Evolutionary conservation across 2,329 filamentous ascomycete species (phyloP), one percentile per base, ranked within the genome.

Genomic region (Akanthomyces lecanii): DNA sequence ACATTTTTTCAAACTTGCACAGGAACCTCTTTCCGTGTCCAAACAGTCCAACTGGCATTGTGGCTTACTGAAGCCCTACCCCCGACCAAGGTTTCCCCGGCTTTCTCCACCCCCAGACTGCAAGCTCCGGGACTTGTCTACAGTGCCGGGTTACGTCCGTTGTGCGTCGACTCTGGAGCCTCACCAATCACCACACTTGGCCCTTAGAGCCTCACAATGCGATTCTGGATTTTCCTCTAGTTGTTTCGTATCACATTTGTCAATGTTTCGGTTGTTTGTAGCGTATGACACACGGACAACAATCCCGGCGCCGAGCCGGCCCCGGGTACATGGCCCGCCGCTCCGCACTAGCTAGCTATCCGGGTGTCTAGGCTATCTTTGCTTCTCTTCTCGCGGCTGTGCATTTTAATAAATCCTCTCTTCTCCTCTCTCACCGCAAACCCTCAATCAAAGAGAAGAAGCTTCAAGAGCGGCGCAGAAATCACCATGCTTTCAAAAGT

Each of bases 401-500:
- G 2, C 10, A 3, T 10, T 8, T 7, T 36, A 14, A 30, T 21
- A 33, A 21, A 33, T 21, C 21, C 1, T 3, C 1, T 18, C 44
- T 40, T 33, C 44, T 23, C 11, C 2, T 16, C 38, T 40, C 4
- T 12, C 11, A 40, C 45, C 16, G 25, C 2, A n/a, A n/a, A 21
- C 4, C n/a, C 7, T 7, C 8, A 56, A 5, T 18, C 21, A 8
- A 23, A 30, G 40, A 12, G 23, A 21, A 56, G 25, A 42, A 28
- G 40, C 38, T 12, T 5, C 11, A 23, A 50, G 47, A 21, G 16
- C 25, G 18, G 25, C 36, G 12, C n/a, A 45, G n/a, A 18, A 2
- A 14, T 21, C 25, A 57, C 5, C 23, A 63, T 63, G 62, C n/a
- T 54, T n/a, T 30, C 10, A 33, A 63, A 54, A 4, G 61, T 30